Conservation (phyloP, 148 eudicot species). For the Drosera capensis region DNA sequence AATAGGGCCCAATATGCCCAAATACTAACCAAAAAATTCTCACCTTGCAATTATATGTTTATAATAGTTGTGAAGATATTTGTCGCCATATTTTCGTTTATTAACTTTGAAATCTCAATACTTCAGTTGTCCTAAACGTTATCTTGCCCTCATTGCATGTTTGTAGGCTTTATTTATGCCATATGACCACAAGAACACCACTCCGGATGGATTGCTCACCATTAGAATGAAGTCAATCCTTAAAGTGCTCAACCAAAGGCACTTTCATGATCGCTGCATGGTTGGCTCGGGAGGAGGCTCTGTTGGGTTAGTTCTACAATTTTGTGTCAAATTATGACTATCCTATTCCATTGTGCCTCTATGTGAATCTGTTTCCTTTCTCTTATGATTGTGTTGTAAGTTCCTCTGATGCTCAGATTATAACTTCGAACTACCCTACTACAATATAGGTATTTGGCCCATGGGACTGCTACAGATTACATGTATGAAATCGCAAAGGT, state of each 20-base stretch:
- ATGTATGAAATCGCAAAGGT: slow-evolving; percentile 84
- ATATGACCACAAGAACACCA: slow-evolving; percentile 87
- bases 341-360: too few relatives aligned
- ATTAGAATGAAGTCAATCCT: slow-evolving; percentile 54
- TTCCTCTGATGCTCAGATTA: too few relatives aligned
- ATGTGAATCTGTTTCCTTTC: too few relatives aligned
- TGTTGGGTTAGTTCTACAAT: slow-evolving; percentile 48
- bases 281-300: slow-evolving; percentile 98
- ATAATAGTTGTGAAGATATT: too few relatives aligned
- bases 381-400: too few relatives aligned
- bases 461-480: slow-evolving; percentile 94
- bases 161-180: slow-evolving; percentile 93
- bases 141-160: background rate
- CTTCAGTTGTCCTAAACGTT: too few relatives aligned
- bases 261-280: slow-evolving; percentile 64
- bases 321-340: background rate
- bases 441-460: slow-evolving; percentile 69
- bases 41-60: too few relatives aligned
- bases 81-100: too few relatives aligned
- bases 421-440: background rate
- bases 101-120: too few relatives aligned
- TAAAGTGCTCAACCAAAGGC: slow-evolving; percentile 56
- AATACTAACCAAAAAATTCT: too few relatives aligned
- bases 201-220: slow-evolving; percentile 63
- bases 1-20: background rate